These are phyloP conservation scores for Mucor velutinosus DNA, from an alignment of 371 early-diverging fungal species.

Conservation along the genomic window DNA sequence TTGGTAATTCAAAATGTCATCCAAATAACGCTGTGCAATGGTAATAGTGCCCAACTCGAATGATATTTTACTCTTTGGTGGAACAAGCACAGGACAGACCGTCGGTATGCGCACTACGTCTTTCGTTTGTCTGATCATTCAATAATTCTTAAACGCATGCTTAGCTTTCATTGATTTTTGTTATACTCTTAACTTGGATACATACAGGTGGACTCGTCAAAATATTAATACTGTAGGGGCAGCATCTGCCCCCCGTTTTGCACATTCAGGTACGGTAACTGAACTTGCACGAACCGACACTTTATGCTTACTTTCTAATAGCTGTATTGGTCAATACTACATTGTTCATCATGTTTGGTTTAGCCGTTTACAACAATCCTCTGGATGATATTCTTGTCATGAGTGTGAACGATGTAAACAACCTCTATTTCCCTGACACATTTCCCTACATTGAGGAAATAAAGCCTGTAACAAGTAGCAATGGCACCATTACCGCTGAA, in stretches of 20 bases:
- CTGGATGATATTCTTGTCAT: slow-evolving; percentile 1
- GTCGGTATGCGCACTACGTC: background rate
- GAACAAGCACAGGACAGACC: background rate
- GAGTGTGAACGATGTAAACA: slow-evolving; percentile 5
- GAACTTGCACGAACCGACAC: background rate
- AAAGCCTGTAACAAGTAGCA: background rate
- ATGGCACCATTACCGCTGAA: background rate
- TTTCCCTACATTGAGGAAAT: slow-evolving; percentile 6
- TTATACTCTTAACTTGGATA: slow-evolving; percentile 7
- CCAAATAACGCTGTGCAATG: background rate
- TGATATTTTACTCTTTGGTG: slow-evolving; percentile 10
- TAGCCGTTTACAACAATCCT: slow-evolving; percentile 2
- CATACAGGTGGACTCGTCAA: slow-evolving; percentile 2
- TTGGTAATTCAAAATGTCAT: background rate
- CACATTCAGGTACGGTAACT: background rate
- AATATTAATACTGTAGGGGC: background rate
- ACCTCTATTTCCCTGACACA: slow-evolving; percentile 6
- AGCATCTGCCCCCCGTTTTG: slow-evolving; percentile 1
- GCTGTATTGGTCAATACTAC: slow-evolving; percentile 8
- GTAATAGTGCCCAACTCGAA: slow-evolving; percentile 14
- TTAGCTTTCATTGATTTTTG: slow-evolving; percentile 12
- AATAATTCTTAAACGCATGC: background rate
- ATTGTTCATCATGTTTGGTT: slow-evolving; percentile 9
- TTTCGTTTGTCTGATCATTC: background rate
- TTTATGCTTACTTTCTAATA: background rate